These are phyloP conservation scores for Paratinospora sagittata DNA, from an alignment of 164 flowering plant genomes.

Conservation along the genomic window DNA sequence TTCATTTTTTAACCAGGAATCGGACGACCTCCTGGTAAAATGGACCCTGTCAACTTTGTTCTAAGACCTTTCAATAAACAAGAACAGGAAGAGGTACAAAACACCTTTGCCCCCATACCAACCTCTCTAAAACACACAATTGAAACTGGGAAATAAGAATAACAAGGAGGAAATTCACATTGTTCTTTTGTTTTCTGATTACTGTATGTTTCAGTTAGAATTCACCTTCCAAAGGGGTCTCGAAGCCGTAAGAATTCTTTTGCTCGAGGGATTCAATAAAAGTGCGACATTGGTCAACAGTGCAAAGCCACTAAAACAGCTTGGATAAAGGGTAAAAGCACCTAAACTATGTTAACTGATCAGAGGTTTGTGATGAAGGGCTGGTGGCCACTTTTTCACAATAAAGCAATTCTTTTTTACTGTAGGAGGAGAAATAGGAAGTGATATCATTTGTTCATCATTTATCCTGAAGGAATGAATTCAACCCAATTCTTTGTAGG, in stretches of 20 bases:
- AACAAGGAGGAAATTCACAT: not conserved
- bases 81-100: constrained; percentile 75
- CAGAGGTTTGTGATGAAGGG: not conserved
- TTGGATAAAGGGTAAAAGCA: constrained; percentile 15
- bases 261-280: constrained; percentile 74
- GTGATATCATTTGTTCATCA: not conserved
- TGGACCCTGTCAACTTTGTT: constrained; percentile 68
- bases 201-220: constrained; percentile 51
- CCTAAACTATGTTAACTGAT: not conserved
- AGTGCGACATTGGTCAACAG: constrained; percentile 80
- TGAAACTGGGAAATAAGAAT: too few relatives aligned
- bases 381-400: not conserved
- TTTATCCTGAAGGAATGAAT: not conserved
- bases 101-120: not conserved
- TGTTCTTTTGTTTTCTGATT: not conserved
- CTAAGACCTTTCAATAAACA: constrained; percentile 65
- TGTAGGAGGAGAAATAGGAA: not conserved
- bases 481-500: not conserved
- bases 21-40: constrained; percentile 93
- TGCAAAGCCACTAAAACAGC: constrained; percentile 49
- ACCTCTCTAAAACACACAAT: not conserved
- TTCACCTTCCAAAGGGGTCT: constrained; percentile 61
- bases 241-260: constrained; percentile 74
- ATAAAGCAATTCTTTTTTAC: not conserved
- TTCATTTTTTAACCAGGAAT: constrained; percentile 46